Percentiles rank a stretch among this genome's conserved stretches.
These are phyloP conservation scores for Saccharomycodes ludwigii DNA, from an alignment of 805 yeast species.

Conservation along the genomic window DNA sequence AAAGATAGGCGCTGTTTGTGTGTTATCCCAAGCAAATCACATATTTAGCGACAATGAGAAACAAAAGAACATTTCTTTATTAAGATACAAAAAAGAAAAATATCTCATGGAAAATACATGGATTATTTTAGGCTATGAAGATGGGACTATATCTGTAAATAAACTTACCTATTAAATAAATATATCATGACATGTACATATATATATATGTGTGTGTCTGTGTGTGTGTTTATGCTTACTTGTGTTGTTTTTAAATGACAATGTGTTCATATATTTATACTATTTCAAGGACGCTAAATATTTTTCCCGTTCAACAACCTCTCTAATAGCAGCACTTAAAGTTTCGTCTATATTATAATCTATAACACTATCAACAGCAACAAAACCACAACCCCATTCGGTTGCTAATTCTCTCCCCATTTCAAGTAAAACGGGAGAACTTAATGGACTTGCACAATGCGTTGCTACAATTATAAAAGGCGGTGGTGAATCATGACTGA, in stretches of 20 bases:
- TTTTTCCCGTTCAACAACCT: constrained; percentile 37
- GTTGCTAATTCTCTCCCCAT: constrained; percentile 46
- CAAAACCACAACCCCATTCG: constrained; percentile 54
- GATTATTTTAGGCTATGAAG: constrained; percentile 22
- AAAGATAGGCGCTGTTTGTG: too few relatives aligned
- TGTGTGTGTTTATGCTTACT: too few relatives aligned
- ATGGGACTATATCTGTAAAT: constrained; percentile 17
- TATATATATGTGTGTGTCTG: neutral
- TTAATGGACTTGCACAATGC: constrained; percentile 41
- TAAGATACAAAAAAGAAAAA: neutral
- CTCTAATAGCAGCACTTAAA: constrained; percentile 45
- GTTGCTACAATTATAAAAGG: constrained; percentile 62
- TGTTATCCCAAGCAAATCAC: too few relatives aligned
- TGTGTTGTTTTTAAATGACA: neutral
- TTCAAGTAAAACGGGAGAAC: constrained; percentile 47
- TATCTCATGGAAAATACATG: constrained; percentile 12
- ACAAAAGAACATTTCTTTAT: too few relatives aligned
- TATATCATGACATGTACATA: neutral
- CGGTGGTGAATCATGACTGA: too few relatives aligned
- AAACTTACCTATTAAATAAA: too few relatives aligned
- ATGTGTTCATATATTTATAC: neutral
- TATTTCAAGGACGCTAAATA: constrained; percentile 4
- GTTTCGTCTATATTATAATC: constrained; percentile 44
- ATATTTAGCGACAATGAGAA: too few relatives aligned
- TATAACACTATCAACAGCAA: constrained; percentile 43